Conservation (phyloP, 2,329 filamentous ascomycete species). For the Beauveria asiatica region DNA sequence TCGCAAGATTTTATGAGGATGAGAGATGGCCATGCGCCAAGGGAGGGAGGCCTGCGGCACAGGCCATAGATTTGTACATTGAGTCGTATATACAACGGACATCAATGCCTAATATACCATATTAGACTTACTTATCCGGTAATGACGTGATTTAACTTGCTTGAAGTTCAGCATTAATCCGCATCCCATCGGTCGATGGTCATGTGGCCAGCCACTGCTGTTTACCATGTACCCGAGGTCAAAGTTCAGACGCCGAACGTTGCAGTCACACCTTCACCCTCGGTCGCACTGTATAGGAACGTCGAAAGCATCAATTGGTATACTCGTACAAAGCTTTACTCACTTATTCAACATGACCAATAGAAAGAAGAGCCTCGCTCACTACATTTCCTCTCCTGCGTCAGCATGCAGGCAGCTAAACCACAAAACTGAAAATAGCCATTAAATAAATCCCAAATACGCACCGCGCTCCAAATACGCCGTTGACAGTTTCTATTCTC, state of each 20-base stretch:
- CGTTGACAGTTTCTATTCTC: background rate
- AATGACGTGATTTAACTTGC: too few species aligned
- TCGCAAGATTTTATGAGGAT: background rate
- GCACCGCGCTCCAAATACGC: constrained; percentile 3
- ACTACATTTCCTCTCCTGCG: background rate
- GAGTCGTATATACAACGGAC: constrained; percentile 1
- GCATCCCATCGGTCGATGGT: too few species aligned
- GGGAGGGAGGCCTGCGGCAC: background rate
- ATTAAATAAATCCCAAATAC: background rate
- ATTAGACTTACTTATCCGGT: background rate
- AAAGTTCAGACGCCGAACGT: too few species aligned
- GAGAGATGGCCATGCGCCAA: background rate
- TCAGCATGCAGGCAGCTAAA: background rate
- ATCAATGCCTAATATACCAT: constrained; percentile 4
- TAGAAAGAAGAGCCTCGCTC: background rate
- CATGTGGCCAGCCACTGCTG: too few species aligned
- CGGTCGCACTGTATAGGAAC: background rate
- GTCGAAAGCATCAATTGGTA: background rate
- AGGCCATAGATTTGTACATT: constrained; percentile 7
- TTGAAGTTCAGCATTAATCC: too few species aligned
- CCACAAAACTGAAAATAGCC: background rate
- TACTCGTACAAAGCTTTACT: background rate
- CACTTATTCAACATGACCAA: background rate
- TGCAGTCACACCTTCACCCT: too few species aligned
- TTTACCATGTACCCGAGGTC: too few species aligned